These are phyloP conservation scores for Asterella californica DNA, from an alignment of 225 moss, liverwort and hornwort genomes.

Conservation along the genomic window DNA sequence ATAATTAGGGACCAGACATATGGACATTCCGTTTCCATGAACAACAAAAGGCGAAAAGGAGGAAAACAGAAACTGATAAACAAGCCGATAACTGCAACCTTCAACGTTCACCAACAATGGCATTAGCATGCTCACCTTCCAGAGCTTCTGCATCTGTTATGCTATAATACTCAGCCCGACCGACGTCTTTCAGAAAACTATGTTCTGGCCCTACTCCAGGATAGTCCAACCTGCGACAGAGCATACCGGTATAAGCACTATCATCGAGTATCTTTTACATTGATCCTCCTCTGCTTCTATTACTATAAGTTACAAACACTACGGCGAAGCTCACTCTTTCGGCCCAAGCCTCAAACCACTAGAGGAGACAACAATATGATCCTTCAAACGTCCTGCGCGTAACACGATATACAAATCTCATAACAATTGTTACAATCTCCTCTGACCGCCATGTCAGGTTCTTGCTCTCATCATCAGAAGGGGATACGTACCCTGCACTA, in stretches of 20 bases:
- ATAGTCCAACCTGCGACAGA: conserved; percentile 70
- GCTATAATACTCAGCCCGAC: conserved; percentile 87
- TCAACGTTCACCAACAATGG: background rate
- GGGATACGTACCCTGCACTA: conserved; percentile 68
- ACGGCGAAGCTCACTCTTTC: background rate
- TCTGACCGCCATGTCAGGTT: background rate
- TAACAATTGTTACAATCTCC: background rate
- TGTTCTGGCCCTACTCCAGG: conserved; percentile 98
- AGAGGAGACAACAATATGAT: background rate
- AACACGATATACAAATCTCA: background rate
- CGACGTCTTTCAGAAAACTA: conserved; percentile 84
- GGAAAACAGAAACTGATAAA: no score
- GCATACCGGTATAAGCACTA: background rate
- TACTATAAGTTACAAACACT: no score
- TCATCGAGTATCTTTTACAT: no score
- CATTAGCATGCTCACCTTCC: conserved; percentile 47
- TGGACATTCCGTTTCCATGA: no score
- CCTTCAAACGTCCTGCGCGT: no score
- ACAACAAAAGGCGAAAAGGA: no score
- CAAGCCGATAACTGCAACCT: background rate
- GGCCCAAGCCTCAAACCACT: background rate
- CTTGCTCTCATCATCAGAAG: background rate
- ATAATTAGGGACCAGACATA: background rate
- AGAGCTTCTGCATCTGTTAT: conserved; percentile 93
- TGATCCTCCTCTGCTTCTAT: no score